Base-by-base conservation (phyloP, 2,329 filamentous ascomycete genomes). In the Elsinoe australis region DNA sequence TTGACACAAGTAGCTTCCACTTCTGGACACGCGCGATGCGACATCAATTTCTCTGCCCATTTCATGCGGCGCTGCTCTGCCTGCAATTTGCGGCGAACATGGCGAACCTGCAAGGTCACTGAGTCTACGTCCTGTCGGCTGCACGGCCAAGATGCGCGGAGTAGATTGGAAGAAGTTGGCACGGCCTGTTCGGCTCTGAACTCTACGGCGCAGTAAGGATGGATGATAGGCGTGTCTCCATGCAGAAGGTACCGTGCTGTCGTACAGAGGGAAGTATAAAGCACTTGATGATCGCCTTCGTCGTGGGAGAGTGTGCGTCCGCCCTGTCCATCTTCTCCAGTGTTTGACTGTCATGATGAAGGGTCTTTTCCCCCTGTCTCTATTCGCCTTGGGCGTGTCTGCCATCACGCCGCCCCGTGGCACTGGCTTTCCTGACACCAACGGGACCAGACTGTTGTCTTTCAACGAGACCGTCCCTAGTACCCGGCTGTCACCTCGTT, bases 391-490 rank as follows among this genome's bases (percentile, higher is more conserved):
- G 14, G 26, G 39, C 26, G 39, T 32, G 14, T 19, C 24, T 12
- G 39, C 39, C 26, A 26, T 29, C 14, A 18, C 39, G n/a, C 39
- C 39, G 10, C 39, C 39, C 2, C 39, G 39, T 32, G 39, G 39
- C 10, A 44, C 39, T 19, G 17, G 24, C 24, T 44, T 44, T 15
- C 39, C 39, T 19, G 24, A 44, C 8, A 24, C 39, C 17, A 73
- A 72, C 52, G 78, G 78, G 5, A 67, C 72, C 22, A 75, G 73
- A 44, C 68, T 79, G 5, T 64, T 82, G 51, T 75, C 68, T 0
- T 83, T 76, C 69, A 80, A 80, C 57, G 72, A 80, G 59, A 80
- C 77, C 0, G 73, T 74, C 7, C 66, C 71, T 0, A 61, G 59
- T 10, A 64, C 69, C 21, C 68, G 61, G 4, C 69, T 80, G 53